phyloP scores from a whole-genome alignment of 2,329 filamentous ascomycete genomes.

The Aspergillus floridensis region DNA sequence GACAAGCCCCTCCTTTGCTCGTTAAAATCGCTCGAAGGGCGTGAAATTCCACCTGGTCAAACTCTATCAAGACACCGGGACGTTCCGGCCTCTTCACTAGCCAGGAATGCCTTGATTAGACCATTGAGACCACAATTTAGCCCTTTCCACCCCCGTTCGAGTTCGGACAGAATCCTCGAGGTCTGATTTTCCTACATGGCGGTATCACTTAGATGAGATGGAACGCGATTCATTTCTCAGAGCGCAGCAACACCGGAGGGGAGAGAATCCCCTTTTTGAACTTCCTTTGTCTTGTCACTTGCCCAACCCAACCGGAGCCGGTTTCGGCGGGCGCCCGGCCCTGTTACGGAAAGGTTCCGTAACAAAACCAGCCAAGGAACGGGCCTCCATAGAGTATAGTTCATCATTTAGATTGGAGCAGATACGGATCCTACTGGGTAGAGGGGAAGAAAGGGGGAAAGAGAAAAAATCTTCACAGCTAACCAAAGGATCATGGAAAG shows the following conservation, averaged over 20 bases:
- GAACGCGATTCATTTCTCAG: no score
- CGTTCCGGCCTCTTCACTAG: conserved; percentile 3
- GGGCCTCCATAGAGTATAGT: neutral
- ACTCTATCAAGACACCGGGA: conserved; percentile 12
- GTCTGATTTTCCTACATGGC: neutral
- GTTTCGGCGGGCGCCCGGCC: neutral
- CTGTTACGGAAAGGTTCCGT: neutral
- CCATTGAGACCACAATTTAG: neutral
- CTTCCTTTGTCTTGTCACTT: no score
- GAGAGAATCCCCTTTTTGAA: no score
- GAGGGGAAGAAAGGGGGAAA: neutral
- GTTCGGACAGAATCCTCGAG: neutral
- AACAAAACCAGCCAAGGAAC: neutral
- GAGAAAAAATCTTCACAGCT: neutral
- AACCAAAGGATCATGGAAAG: neutral
- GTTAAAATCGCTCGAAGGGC: conserved; percentile 10
- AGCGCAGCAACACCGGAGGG: neutral
- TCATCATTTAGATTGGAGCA: neutral
- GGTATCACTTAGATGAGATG: neutral
- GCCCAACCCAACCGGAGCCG: neutral
- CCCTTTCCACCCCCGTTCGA: neutral
- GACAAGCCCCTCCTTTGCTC: neutral
- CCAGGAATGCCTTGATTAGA: neutral
- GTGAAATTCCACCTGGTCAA: conserved; percentile 8
- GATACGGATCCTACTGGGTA: neutral